phyloP scores from a whole-genome alignment of 75 land plant genomes.

The Cupressus sempervirens region DNA sequence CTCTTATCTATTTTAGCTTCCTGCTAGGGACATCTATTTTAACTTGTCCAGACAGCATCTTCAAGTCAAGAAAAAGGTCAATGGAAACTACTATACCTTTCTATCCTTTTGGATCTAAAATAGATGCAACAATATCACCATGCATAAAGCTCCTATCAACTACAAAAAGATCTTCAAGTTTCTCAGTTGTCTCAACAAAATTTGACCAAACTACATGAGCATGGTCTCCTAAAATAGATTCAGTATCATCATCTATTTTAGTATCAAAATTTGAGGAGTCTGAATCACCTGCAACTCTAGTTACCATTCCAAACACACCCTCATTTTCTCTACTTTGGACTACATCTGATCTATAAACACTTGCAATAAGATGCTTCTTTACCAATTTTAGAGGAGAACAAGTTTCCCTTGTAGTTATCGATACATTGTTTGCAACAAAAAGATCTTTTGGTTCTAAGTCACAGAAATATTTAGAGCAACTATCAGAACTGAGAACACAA shows the following conservation, averaged over 20 bases:
- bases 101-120: conserved; percentile 78
- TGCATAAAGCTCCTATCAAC: conserved; percentile 80
- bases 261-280: conserved; percentile 42
- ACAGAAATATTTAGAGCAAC: background rate
- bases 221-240: conserved; percentile 32
- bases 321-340: conserved; percentile 37
- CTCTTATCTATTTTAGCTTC: conserved; percentile 51
- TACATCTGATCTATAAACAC: conserved; percentile 69
- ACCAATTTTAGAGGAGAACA: background rate
- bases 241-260: conserved; percentile 42
- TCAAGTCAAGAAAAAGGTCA: conserved; percentile 67
- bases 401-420: background rate
- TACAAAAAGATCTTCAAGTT: conserved; percentile 49
- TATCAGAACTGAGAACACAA: background rate
- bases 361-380: conserved; percentile 2
- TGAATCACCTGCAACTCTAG: conserved; percentile 83
- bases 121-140: conserved; percentile 84
- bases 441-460: background rate
- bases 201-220: conserved; percentile 75
- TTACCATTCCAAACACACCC: conserved; percentile 63
- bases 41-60: conserved; percentile 41
- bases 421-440: background rate
- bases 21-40: conserved; percentile 56
- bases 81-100: conserved; percentile 68
- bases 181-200: conserved; percentile 50